Conservation (phyloP, 805 yeast genomes). For the Zygotorulaspora danielsina region DNA sequence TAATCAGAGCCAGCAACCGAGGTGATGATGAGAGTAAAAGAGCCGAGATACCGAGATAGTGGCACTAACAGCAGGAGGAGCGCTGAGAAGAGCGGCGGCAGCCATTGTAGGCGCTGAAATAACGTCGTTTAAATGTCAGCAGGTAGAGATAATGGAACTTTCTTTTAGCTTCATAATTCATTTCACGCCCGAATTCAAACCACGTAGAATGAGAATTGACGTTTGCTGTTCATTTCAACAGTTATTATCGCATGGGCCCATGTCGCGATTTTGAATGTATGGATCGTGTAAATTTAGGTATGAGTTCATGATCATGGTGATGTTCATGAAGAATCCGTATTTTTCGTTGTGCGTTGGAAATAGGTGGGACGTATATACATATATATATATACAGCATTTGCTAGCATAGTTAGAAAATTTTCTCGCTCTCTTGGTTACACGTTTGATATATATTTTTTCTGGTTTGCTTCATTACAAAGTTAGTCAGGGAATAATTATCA, state of each 20-base stretch:
- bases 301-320: not conserved
- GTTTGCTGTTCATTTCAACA: slow-evolving; percentile 1
- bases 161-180: not conserved
- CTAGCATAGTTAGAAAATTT: not conserved
- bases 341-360: not conserved
- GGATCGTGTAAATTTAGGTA: not conserved
- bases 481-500: slow-evolving; percentile 10
- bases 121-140: slow-evolving; percentile 1
- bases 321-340: not conserved
- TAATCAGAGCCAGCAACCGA: slow-evolving; percentile 1
- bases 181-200: slow-evolving; percentile 1
- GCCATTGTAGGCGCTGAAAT: not conserved
- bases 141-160: not conserved
- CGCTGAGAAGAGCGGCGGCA: not conserved
- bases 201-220: not conserved
- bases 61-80: not conserved
- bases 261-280: not conserved
- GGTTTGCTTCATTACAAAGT: not conserved
- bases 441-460: not conserved
- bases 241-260: slow-evolving; percentile 4
- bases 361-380: too few relatives aligned
- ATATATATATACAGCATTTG: slow-evolving; percentile 9
- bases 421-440: not conserved
- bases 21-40: slow-evolving; percentile 2
- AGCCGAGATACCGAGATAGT: not conserved